Evolutionary conservation across 2,329 filamentous ascomycete genomes (phyloP).

Genomic region (Exophiala mesophila): DNA sequence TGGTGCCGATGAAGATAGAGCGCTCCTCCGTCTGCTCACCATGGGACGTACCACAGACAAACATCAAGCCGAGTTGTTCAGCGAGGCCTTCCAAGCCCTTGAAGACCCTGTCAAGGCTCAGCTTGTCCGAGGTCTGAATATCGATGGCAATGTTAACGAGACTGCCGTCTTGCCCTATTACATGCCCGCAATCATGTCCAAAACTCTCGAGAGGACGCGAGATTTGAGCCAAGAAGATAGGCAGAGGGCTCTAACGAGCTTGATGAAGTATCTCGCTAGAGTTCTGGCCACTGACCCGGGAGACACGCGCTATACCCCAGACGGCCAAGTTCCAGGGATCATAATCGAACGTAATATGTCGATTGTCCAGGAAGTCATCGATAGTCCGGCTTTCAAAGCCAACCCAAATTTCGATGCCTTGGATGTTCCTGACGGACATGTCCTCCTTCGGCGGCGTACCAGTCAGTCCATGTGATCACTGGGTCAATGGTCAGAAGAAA

Average conservation of each 20-base stretch:
- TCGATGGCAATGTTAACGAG: constrained; percentile 33
- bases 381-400: constrained; percentile 26
- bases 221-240: constrained; percentile 21
- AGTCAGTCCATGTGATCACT: constrained; percentile 21
- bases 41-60: constrained; percentile 34
- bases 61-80: constrained; percentile 31
- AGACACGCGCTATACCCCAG: constrained; percentile 6
- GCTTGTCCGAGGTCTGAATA: constrained; percentile 32
- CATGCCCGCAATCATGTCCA: constrained; percentile 34
- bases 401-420: constrained; percentile 29
- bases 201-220: constrained; percentile 28
- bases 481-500: too few relatives aligned
- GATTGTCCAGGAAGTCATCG: constrained; percentile 28
- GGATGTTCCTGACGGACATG: constrained; percentile 25
- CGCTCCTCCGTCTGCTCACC: constrained; percentile 34
- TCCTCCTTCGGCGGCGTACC: constrained; percentile 23
- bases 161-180: constrained; percentile 37
- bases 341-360: constrained; percentile 31
- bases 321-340: constrained; percentile 21
- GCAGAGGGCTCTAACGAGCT: constrained; percentile 24
- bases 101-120: constrained; percentile 18
- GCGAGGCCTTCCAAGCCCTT: constrained; percentile 27
- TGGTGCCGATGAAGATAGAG: constrained; percentile 28
- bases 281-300: constrained; percentile 23
- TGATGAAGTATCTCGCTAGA: constrained; percentile 30